These are phyloP conservation scores for Bimuria novae-zelandiae DNA, from an alignment of 2,329 filamentous ascomycete species.

Conservation along the genomic window DNA sequence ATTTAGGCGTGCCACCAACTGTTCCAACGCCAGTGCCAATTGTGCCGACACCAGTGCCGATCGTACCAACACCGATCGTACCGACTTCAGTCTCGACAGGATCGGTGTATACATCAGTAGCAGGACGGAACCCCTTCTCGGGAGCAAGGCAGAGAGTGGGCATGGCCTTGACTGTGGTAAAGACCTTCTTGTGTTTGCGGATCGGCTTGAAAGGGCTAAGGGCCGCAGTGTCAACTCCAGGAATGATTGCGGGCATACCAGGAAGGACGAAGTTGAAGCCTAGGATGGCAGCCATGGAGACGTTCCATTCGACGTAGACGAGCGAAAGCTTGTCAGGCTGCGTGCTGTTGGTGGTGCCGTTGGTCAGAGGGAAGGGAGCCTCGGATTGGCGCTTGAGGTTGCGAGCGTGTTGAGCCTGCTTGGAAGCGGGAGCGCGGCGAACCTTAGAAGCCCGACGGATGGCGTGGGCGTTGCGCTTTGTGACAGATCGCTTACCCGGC, in stretches of 20 bases:
- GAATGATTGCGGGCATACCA: constrained; percentile 21
- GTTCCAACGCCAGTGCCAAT: no score
- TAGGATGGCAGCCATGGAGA: constrained; percentile 27
- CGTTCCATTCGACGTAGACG: constrained; percentile 32
- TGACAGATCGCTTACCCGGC: background rate
- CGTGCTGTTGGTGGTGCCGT: background rate
- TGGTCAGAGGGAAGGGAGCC: constrained; percentile 10
- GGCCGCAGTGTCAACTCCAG: constrained; percentile 6
- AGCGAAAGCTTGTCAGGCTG: constrained; percentile 20
- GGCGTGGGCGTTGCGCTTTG: background rate
- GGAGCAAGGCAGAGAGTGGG: constrained; percentile 26
- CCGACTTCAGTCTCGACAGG: constrained; percentile 1
- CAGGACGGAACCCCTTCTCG: constrained; percentile 6
- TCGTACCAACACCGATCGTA: background rate
- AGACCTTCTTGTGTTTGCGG: constrained; percentile 21
- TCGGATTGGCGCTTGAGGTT: constrained; percentile 7
- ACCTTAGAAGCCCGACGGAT: constrained; percentile 1
- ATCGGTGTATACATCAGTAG: constrained; percentile 12
- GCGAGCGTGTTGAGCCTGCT: background rate
- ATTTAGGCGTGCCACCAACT: background rate
- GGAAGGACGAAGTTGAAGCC: constrained; percentile 26
- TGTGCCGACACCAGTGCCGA: background rate
- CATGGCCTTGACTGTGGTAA: constrained; percentile 25
- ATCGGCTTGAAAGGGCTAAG: constrained; percentile 10
- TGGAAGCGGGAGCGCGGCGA: constrained; percentile 2